A percentile compares a stretch with the other conserved stretches of the same genome.
Conservation (phyloP, 768 basidiomycete species). For the Tephrocybe sp. region DNA sequence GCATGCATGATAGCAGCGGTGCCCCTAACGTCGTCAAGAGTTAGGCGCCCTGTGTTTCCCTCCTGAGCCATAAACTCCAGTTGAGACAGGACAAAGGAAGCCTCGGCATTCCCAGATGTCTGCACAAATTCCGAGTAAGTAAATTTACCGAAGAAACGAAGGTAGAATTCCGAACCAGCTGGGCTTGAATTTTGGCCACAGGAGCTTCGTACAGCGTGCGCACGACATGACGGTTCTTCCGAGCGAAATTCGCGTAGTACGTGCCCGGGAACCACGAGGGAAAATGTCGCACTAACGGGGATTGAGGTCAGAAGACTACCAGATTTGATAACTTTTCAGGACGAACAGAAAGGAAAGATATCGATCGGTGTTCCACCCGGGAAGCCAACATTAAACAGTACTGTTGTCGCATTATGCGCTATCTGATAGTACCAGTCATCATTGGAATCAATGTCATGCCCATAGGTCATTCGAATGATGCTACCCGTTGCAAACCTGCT, state of each 20-base stretch:
- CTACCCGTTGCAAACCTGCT: constrained; percentile 17
- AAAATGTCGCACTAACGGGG: constrained; percentile 10
- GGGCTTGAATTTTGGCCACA: neutral
- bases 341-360: constrained; percentile 13
- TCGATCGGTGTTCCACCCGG: constrained; percentile 17
- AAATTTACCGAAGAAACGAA: neutral
- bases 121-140: no score
- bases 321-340: neutral
- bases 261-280: constrained; percentile 19
- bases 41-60: neutral
- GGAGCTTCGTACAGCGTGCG: constrained; percentile 2
- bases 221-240: constrained; percentile 1
- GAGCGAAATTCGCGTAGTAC: constrained; percentile 11
- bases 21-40: constrained; percentile 15
- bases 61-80: constrained; percentile 14
- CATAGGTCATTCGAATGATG: constrained; percentile 19
- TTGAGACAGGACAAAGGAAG: constrained; percentile 15
- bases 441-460: constrained; percentile 13
- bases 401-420: constrained; percentile 2
- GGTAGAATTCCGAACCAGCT: constrained; percentile 1
- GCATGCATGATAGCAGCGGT: constrained; percentile 16
- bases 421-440: constrained; percentile 17
- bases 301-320: neutral
- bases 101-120: constrained; percentile 2
- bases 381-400: constrained; percentile 3